Base-by-base conservation (phyloP, 305 asterid genomes). In the Plantago coronopus region DNA sequence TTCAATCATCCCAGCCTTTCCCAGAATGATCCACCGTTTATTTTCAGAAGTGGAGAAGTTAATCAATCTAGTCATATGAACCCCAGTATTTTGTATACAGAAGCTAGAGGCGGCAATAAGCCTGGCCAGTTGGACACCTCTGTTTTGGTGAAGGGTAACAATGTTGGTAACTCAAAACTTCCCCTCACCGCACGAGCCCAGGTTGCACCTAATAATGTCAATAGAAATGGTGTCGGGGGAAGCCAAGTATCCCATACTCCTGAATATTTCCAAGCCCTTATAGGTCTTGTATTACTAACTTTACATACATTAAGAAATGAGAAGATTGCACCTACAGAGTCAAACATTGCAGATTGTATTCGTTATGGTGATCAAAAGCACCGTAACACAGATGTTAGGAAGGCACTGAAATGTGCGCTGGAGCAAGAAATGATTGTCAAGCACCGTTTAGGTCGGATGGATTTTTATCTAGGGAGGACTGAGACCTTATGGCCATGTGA, bases 261-360 rank as follows among this genome's bases (percentile, higher is more conserved):
- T 29, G 66, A 71, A 54, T 56, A 69, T 58, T 74, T 57, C 4
- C 75, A 79, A 57, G 72, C 77, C 65, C 77, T 66, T 63, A 66
- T 66, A 50, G 75, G 72, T 58, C 78, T 77, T 9, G 54, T 72
- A 16, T 46, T 79, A 45, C 73, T 75, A 54, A 78, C 83, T 7
- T 69, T 82, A 67, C 57, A 71, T 56, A 71, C 73, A 55, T 74
- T 77, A 42, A 77, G 71, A 69, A 64, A 56, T 45, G 86, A 82
- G 74, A 75, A 72, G 72, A 68, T 79, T 63, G 50, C 54, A 6
- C 88, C 88, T 2, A 77, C 71, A 15, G 81, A 77, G 71, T 76
- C 55, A 66, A 79, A 79, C 58, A 79, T 77, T 43, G 31, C 55
- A 45, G 59, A 72, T 57, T 82, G 82, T 49, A 69, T 79, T 16